Percentiles rank a stretch among this genome's conserved stretches.
Evolutionary conservation across 106 monocot species (phyloP).

Genomic region (Triglochin maritima): DNA sequence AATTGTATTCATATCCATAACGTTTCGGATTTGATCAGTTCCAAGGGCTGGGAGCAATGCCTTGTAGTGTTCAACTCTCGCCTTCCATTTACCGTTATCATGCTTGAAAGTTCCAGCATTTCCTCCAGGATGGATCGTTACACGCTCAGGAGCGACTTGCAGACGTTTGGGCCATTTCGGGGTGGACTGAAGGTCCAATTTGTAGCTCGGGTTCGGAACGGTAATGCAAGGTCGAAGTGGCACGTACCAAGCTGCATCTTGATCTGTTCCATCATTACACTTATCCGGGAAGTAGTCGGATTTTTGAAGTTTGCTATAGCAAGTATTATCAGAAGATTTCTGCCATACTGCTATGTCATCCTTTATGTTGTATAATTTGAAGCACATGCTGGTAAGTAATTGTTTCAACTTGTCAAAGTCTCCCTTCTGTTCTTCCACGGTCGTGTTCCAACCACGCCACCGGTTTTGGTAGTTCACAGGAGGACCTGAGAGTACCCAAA

Average conservation of each 20-base stretch:
- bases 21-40: slow-evolving; percentile 17
- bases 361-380: slow-evolving; percentile 23
- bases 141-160: slow-evolving; percentile 14
- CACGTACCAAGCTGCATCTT: slow-evolving; percentile 22
- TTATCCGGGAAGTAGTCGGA: slow-evolving; percentile 8
- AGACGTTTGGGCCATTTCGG: slow-evolving; percentile 27
- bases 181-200: slow-evolving; percentile 11
- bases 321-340: slow-evolving; percentile 15
- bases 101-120: slow-evolving; percentile 23
- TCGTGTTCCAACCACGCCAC: slow-evolving; percentile 28
- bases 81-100: slow-evolving; percentile 19
- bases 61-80: slow-evolving; percentile 20
- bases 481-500: slow-evolving; percentile 28
- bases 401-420: slow-evolving; percentile 19
- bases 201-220: slow-evolving; percentile 11
- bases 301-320: slow-evolving; percentile 11
- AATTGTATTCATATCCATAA: slow-evolving; percentile 30
- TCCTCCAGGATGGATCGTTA: slow-evolving; percentile 19
- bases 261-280: slow-evolving; percentile 21
- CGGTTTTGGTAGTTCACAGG: slow-evolving; percentile 27
- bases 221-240: slow-evolving; percentile 17
- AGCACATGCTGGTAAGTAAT: slow-evolving; percentile 27
- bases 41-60: slow-evolving; percentile 20
- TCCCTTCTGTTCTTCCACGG: slow-evolving; percentile 18
- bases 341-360: slow-evolving; percentile 32